Percentiles rank a stretch among this genome's conserved stretches.
phyloP scores from a whole-genome alignment of 2,329 filamentous ascomycete species.

The Monosporascus sp. region DNA sequence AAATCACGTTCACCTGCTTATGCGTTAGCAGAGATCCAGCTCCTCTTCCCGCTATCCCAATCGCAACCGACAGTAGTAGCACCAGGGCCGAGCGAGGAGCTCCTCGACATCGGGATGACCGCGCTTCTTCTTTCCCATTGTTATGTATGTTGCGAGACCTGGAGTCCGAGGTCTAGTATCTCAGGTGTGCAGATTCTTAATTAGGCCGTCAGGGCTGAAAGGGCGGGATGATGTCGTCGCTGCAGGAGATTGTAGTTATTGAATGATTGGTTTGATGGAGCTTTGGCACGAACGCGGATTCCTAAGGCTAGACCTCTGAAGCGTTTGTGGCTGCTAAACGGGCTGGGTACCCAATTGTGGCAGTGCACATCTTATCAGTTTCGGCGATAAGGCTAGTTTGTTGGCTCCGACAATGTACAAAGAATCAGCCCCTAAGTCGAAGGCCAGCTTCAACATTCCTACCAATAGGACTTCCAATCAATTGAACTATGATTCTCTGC shows the following conservation, averaged over 20 bases:
- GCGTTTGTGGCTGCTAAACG: no score
- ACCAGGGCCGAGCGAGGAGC: conserved; percentile 83
- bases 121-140: conserved; percentile 88
- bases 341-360: not conserved
- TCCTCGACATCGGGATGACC: conserved; percentile 83
- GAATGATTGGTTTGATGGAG: not conserved
- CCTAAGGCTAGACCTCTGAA: not conserved
- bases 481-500: no score
- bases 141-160: conserved; percentile 16
- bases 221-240: not conserved
- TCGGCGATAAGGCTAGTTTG: not conserved
- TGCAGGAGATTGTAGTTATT: not conserved
- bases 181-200: not conserved
- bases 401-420: no score
- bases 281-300: conserved; percentile 1
- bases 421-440: no score
- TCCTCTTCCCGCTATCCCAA: not conserved
- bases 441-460: no score
- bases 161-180: not conserved
- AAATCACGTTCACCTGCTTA: conserved; percentile 80
- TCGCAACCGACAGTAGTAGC: conserved; percentile 76
- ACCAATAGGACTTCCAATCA: no score
- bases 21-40: conserved; percentile 17
- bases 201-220: not conserved
- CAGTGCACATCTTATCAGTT: not conserved